Percentiles rank a stretch among this genome's conserved stretches.
These are phyloP conservation scores for Crataegus laevigata DNA, from an alignment of 306 rosid species.

Conservation along the genomic window DNA sequence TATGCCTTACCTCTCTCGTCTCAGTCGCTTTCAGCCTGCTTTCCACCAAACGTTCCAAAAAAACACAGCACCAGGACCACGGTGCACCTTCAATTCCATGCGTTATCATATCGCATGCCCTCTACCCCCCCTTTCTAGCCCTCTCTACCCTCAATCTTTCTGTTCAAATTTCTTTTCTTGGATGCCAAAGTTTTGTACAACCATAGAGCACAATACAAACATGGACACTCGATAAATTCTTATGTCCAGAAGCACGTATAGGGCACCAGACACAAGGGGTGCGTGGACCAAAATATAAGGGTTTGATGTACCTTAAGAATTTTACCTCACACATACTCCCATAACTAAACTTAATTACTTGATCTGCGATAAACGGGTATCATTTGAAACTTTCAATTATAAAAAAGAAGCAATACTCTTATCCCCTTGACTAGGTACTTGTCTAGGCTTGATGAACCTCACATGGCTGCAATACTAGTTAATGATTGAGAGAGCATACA, in stretches of 20 bases:
- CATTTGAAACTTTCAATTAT: not conserved
- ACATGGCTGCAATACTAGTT: constrained; percentile 53
- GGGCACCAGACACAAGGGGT: no score
- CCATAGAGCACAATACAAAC: no score
- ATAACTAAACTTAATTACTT: no score
- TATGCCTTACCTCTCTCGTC: not conserved
- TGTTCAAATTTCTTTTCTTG: constrained; percentile 6
- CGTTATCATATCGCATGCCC: not conserved
- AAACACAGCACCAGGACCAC: not conserved
- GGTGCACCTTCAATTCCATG: not conserved
- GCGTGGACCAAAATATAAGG: no score
- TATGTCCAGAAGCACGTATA: no score
- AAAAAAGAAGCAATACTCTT: not conserved
- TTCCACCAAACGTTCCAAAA: not conserved
- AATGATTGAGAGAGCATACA: constrained; percentile 45
- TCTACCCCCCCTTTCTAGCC: not conserved
- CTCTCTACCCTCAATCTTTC: not conserved
- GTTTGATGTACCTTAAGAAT: no score
- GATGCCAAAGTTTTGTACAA: not conserved
- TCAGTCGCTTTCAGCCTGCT: not conserved
- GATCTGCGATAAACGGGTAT: not conserved
- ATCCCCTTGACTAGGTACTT: not conserved
- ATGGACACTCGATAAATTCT: no score
- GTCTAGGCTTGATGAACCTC: not conserved
- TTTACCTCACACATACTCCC: no score